Evolutionary conservation across 2,329 filamentous ascomycete species (phyloP).

Genomic region (Cladobotryum mycophilum): DNA sequence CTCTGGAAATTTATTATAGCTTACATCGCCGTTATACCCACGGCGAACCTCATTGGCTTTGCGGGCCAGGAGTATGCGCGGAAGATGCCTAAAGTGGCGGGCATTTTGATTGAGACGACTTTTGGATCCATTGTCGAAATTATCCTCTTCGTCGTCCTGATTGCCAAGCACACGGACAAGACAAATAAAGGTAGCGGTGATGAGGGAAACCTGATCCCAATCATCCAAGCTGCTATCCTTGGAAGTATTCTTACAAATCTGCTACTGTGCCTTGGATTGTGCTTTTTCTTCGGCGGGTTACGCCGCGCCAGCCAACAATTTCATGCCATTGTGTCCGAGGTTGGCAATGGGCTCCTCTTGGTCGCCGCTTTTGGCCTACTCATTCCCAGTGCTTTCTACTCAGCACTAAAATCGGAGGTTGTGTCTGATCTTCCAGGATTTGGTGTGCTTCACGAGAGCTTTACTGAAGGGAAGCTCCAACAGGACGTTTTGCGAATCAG

Average conservation of each 20-base stretch:
- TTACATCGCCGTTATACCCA: constrained; percentile 43
- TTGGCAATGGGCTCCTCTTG: constrained; percentile 44
- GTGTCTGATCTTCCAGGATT: constrained; percentile 16
- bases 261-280: constrained; percentile 59
- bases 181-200: no score
- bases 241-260: constrained; percentile 65
- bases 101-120: constrained; percentile 43
- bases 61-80: constrained; percentile 48
- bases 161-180: constrained; percentile 31
- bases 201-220: constrained; percentile 43
- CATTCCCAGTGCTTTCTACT: background rate
- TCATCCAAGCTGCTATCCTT: constrained; percentile 64
- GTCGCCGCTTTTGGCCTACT: background rate
- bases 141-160: constrained; percentile 72
- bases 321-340: constrained; percentile 61
- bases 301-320: constrained; percentile 54
- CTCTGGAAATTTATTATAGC: constrained; percentile 37
- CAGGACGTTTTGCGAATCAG: constrained; percentile 53
- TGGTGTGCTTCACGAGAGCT: constrained; percentile 50
- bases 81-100: constrained; percentile 58
- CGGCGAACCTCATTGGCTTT: constrained; percentile 43
- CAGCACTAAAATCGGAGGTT: constrained; percentile 1
- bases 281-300: constrained; percentile 61
- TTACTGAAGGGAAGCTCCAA: constrained; percentile 32
- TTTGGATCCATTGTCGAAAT: constrained; percentile 70